Evolutionary conservation across 768 basidiomycete species (phyloP), one percentile per base, ranked within the genome.

Genomic region (Boletus barrowsii): DNA sequence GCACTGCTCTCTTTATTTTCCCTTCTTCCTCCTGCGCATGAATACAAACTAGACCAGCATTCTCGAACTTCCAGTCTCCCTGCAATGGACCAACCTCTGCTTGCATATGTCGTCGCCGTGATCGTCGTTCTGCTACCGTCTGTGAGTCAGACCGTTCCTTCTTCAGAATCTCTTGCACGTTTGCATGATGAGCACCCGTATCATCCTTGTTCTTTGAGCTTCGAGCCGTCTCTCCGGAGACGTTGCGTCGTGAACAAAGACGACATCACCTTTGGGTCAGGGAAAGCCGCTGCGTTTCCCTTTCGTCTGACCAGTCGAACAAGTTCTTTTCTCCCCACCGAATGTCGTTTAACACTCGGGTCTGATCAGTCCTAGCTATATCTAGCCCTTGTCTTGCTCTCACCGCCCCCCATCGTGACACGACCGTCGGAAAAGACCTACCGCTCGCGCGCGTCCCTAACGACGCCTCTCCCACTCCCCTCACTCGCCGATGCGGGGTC

Each of bases 171-270:
- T 14, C 24, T 37, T 1, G 30, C 43, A 29, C 22, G 7, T 44
- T 53, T 42, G 42, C 53, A 67, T 58, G 88, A 89, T 88, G 86
- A 82, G 74, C 61, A 71, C 75, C 76, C 74, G 53, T 70, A 81
- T 89, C 90, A 92, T 92, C 89, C 89, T 92, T 92, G 89, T 92
- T 91, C 89, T 91, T 87, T 76, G 90, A 91, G 86, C 76, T 67
- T 63, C 72, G 84, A 84, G 89, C 77, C 72, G 59, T 73, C 64
- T 73, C 65, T 62, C 7, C 55, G 47, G 52, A 61, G 58, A 63
- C 69, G 68, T 68, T 66, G 79, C 87, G 88, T 80, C 76, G 75
- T 66, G 74, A 73, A 74, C 78, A 70, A 79, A 61, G 89, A 87
- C 84, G 89, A 88, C 65, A 76, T 26, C 83, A 55, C 54, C 53